A percentile compares a stretch with the other conserved stretches of the same genome.
Conservation (phyloP, 2,329 filamentous ascomycete genomes). For the Colletotrichum lupini region DNA sequence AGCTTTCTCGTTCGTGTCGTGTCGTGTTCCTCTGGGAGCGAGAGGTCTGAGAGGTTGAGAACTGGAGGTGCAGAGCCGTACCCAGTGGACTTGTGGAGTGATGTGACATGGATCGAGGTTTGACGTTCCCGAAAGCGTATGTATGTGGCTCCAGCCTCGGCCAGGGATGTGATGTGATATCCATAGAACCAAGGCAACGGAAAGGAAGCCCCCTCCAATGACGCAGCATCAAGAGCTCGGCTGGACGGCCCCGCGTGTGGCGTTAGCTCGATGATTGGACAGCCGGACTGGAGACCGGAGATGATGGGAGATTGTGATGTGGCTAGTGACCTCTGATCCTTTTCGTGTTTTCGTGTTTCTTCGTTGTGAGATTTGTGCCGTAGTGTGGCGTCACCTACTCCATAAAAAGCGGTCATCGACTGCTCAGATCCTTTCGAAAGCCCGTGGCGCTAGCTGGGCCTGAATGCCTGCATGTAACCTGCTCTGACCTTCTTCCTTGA, state of each 20-base stretch:
- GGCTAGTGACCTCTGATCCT: constrained; percentile 4
- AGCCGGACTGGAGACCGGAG: neutral
- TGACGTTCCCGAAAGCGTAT: constrained; percentile 17
- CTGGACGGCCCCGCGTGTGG: constrained; percentile 25
- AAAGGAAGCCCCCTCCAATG: constrained; percentile 23
- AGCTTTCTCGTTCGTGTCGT: neutral
- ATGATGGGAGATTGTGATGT: neutral
- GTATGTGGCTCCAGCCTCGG: neutral
- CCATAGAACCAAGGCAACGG: constrained; percentile 32
- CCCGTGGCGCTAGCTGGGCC: neutral
- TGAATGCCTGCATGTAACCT: neutral
- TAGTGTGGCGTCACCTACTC: constrained; percentile 36
- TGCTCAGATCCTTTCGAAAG: neutral
- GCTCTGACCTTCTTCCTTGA: neutral
- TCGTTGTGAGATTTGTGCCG: neutral
- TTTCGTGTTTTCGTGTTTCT: neutral
- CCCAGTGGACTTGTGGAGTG: neutral
- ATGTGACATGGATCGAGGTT: constrained; percentile 8
- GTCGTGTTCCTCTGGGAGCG: neutral
- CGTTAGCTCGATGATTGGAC: constrained; percentile 17
- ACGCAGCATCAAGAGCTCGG: constrained; percentile 26
- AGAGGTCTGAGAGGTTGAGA: neutral
- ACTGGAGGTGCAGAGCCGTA: no score
- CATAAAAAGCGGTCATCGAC: constrained; percentile 36
- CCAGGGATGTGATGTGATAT: neutral